These are phyloP conservation scores for Draba incana DNA, from an alignment of 345 rosid genomes.

Conservation along the genomic window DNA sequence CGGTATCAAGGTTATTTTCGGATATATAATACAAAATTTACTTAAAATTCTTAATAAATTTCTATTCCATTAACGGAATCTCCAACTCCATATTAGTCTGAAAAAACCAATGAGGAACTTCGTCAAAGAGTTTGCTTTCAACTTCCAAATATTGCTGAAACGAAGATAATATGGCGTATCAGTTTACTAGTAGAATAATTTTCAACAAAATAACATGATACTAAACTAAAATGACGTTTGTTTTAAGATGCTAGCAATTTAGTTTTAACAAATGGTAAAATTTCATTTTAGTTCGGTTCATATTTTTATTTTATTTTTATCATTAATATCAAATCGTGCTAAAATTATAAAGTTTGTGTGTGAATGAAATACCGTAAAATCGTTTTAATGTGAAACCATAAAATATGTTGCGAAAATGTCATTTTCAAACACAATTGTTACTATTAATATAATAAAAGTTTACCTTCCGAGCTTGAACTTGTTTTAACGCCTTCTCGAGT, in stretches of 20 bases:
- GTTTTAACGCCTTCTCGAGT: neutral
- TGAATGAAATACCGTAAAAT: neutral
- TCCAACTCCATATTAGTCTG: neutral
- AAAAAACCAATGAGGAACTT: neutral
- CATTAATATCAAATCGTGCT: neutral
- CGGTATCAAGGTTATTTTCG: neutral
- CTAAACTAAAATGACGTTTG: neutral
- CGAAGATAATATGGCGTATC: neutral
- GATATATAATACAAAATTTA: neutral
- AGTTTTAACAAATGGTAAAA: neutral
- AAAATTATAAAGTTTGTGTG: neutral
- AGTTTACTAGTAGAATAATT: neutral
- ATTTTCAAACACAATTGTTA: neutral
- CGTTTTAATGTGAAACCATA: neutral
- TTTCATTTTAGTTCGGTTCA: too few relatives aligned
- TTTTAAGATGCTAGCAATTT: neutral
- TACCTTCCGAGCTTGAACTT: slow-evolving; percentile 34
- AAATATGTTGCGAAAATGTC: neutral
- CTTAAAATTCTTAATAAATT: neutral
- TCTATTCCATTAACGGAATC: neutral
- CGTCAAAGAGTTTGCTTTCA: neutral
- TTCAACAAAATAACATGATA: neutral
- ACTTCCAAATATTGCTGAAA: slow-evolving; percentile 21
- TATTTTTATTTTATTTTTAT: neutral
- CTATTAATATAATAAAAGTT: neutral